These are phyloP conservation scores for Cymbopogon citratus DNA, from an alignment of 176 grass and related monocot species.

Conservation along the genomic window DNA sequence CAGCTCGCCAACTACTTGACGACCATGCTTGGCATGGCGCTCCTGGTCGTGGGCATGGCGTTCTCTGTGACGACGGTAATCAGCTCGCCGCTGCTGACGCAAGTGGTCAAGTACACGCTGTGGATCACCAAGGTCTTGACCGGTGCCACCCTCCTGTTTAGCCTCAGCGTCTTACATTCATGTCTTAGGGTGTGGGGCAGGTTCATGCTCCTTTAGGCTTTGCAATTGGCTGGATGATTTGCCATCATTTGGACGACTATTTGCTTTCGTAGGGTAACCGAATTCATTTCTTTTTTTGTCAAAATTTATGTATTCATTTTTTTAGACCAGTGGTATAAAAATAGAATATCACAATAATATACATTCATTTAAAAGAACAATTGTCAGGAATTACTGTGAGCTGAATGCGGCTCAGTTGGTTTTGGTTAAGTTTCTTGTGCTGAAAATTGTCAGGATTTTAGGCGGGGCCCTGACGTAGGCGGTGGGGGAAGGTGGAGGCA, in stretches of 20 bases:
- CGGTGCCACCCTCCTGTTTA: neutral
- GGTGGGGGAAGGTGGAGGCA: too few species aligned
- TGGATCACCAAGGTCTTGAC: slow-evolving; percentile 6
- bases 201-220: neutral
- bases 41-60: neutral
- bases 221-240: neutral
- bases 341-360: neutral
- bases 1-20: neutral
- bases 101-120: neutral
- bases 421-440: too few species aligned
- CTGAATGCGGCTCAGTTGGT: too few species aligned
- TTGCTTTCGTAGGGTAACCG: neutral
- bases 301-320: neutral
- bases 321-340: too few species aligned
- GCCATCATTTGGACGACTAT: neutral
- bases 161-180: neutral
- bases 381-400: too few species aligned
- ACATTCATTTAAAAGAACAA: neutral
- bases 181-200: neutral
- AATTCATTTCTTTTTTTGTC: neutral
- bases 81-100: neutral
- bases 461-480: too few species aligned
- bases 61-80: neutral
- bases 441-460: too few species aligned
- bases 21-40: neutral